phyloP scores from a whole-genome alignment of 2,329 filamentous ascomycete species.

The Venturia oleaginea region DNA sequence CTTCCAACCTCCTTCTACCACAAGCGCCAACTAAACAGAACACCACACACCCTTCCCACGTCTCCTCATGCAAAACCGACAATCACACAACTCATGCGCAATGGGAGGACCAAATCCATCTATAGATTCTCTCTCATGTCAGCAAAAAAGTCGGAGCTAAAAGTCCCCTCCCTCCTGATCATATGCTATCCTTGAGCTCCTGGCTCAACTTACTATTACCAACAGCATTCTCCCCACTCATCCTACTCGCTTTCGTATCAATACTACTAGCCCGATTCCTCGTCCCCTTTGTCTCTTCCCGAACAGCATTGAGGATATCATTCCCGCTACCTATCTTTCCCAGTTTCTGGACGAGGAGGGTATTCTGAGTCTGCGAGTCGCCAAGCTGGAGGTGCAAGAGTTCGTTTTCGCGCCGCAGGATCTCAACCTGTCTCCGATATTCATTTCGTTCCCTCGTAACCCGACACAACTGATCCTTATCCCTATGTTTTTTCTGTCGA shows the following conservation, averaged over 20 bases:
- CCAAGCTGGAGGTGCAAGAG: slow-evolving; percentile 43
- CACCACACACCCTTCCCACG: background rate
- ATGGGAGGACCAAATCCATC: background rate
- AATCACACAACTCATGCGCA: background rate
- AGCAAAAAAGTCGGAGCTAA: background rate
- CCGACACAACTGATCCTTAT: slow-evolving; percentile 39
- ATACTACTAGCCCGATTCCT: slow-evolving; percentile 10
- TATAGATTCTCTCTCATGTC: background rate
- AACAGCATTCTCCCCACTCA: background rate
- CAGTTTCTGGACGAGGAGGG: slow-evolving; percentile 36
- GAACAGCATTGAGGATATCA: slow-evolving; percentile 18
- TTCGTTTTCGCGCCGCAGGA: slow-evolving; percentile 40
- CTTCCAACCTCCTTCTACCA: background rate
- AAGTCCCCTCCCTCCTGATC: background rate
- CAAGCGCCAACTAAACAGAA: background rate
- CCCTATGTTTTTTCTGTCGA: slow-evolving; percentile 34
- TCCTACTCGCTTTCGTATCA: background rate
- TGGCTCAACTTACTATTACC: slow-evolving; percentile 1
- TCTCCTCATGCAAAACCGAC: background rate
- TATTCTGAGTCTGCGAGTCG: slow-evolving; percentile 50
- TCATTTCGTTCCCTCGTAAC: slow-evolving; percentile 42
- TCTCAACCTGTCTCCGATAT: slow-evolving; percentile 34
- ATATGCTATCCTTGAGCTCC: background rate
- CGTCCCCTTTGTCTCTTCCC: slow-evolving; percentile 4
- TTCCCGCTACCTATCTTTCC: slow-evolving; percentile 34